Percentiles rank a stretch among this genome's conserved stretches.
phyloP scores from a whole-genome alignment of 208 protist genomes.

The Phytomonas sp. region DNA sequence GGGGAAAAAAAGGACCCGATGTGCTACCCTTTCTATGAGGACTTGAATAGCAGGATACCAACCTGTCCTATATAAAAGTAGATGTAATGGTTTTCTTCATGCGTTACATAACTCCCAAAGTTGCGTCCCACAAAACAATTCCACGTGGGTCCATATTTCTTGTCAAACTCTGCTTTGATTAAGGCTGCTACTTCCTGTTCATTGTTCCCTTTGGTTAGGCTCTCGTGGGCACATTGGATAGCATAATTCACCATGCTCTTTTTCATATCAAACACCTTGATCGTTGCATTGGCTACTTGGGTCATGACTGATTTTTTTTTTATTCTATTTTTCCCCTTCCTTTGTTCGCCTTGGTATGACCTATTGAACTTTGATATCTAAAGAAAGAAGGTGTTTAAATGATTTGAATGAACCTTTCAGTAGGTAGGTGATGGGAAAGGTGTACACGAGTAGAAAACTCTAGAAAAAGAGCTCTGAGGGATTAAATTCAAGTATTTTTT shows the following conservation, averaged over 20 bases:
- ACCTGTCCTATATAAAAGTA: conserved; percentile 99
- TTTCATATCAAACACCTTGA: conserved; percentile 93
- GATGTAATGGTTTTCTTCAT: conserved; percentile 98
- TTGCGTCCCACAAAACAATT: conserved; percentile 99
- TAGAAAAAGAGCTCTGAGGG: conserved; percentile 4
- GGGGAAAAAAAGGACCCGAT: background rate
- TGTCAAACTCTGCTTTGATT: conserved; percentile 99
- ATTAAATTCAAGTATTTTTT: conserved; percentile 1
- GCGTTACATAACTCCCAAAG: conserved; percentile 99
- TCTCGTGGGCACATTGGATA: conserved; percentile 95
- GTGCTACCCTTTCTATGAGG: conserved; percentile 21
- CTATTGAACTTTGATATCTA: background rate
- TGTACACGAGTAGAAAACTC: background rate
- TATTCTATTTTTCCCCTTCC: conserved; percentile 4
- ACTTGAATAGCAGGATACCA: conserved; percentile 97
- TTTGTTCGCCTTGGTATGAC: background rate
- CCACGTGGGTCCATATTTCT: conserved; percentile 98
- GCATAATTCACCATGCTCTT: conserved; percentile 97
- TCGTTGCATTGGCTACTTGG: conserved; percentile 60
- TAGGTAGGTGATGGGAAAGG: background rate
- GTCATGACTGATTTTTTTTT: conserved; percentile 37
- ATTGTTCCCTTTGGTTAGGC: conserved; percentile 96
- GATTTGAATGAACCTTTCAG: background rate
- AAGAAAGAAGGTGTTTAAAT: conserved; percentile 1
- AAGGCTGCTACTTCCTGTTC: conserved; percentile 99